phyloP scores from a whole-genome alignment of 345 rosid species.

The Hypericum perforatum region DNA sequence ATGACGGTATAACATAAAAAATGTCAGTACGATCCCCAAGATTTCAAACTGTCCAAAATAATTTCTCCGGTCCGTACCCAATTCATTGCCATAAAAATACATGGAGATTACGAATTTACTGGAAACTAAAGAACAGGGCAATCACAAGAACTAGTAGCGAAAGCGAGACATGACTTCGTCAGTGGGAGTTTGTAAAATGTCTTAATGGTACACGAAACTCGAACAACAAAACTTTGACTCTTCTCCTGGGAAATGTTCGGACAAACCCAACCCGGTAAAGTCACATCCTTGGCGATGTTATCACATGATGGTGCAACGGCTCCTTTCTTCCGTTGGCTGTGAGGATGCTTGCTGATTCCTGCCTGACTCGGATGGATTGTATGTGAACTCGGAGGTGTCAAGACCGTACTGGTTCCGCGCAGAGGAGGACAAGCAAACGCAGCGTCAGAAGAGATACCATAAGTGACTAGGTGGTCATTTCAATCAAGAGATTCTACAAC shows the following conservation, averaged over 20 bases:
- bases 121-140: no score
- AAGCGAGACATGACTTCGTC: no score
- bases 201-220: constrained; percentile 20
- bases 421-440: neutral
- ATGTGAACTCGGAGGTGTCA: constrained; percentile 85
- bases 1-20: no score
- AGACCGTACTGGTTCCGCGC: constrained; percentile 65
- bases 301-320: constrained; percentile 88
- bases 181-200: constrained; percentile 16
- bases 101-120: no score
- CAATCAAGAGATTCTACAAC: neutral
- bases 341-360: constrained; percentile 55
- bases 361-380: constrained; percentile 78
- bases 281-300: constrained; percentile 1
- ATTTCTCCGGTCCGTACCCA: no score
- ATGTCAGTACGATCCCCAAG: no score
- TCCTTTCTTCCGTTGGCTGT: constrained; percentile 65
- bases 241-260: constrained; percentile 3
- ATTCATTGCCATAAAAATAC: no score
- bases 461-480: neutral
- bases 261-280: constrained; percentile 6
- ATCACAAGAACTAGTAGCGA: no score
- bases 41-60: no score
- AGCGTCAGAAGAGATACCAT: neutral
- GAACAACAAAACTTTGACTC: constrained; percentile 14